phyloP scores from a whole-genome alignment of 768 basidiomycete species.

The Suillus lakei region DNA sequence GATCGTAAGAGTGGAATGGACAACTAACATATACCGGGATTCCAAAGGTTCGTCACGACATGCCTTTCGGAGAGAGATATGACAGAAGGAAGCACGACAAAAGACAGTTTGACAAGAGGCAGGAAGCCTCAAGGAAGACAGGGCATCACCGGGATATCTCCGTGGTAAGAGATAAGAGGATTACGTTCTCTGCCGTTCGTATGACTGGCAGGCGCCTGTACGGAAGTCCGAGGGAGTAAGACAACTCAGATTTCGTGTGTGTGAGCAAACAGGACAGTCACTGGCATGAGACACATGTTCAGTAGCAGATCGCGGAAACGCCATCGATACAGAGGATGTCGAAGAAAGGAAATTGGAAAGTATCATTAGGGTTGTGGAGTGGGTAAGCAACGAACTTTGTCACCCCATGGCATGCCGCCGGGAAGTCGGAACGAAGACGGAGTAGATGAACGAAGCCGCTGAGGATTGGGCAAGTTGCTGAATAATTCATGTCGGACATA shows the following conservation, averaged over 20 bases:
- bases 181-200: conserved; percentile 5
- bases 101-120: conserved; percentile 7
- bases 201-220: conserved; percentile 8
- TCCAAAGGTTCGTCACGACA: not conserved
- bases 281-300: conserved; percentile 2
- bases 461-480: not conserved
- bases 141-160: conserved; percentile 13
- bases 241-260: not conserved
- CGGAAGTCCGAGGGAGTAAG: conserved; percentile 16
- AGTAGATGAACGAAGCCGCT: not conserved
- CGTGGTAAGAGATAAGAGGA: conserved; percentile 13
- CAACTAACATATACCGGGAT: not conserved
- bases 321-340: conserved; percentile 4
- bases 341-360: conserved; percentile 5
- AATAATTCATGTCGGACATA: conserved; percentile 2
- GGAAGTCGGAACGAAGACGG: conserved; percentile 19
- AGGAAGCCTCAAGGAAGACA: conserved; percentile 17
- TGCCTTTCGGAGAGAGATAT: not conserved
- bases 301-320: conserved; percentile 2
- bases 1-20: not conserved
- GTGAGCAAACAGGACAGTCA: not conserved
- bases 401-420: conserved; percentile 15
- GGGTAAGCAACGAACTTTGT: conserved; percentile 12
- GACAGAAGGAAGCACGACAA: conserved; percentile 2
- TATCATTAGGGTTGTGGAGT: conserved; percentile 12